Percentiles rank a stretch among this genome's conserved stretches.
Evolutionary conservation across 179 eudicot species (phyloP).

Genomic region (Camellia oleifera): DNA sequence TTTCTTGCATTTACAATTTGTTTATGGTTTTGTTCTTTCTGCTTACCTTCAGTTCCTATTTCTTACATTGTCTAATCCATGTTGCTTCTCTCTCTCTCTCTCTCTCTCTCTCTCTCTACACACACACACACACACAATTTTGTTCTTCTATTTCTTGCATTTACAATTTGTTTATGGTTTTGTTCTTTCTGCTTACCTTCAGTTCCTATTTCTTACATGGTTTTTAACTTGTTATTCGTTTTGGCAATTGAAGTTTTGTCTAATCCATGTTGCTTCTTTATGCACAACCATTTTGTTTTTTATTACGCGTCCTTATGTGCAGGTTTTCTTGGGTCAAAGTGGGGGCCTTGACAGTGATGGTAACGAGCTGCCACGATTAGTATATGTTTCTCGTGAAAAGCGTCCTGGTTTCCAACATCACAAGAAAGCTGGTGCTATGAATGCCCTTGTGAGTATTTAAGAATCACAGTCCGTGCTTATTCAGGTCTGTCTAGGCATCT

Average conservation of each 20-base stretch:
- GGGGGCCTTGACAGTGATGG: conserved; percentile 73
- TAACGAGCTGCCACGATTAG: conserved; percentile 73
- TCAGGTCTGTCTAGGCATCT: neutral
- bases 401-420: conserved; percentile 87
- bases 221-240: neutral
- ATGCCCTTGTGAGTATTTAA: conserved; percentile 55
- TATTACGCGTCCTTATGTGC: conserved; percentile 8
- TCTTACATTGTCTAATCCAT: neutral
- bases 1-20: neutral
- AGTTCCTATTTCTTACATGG: neutral
- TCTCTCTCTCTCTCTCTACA: too few relatives aligned
- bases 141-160: neutral
- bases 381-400: conserved; percentile 84
- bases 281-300: neutral
- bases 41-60: neutral
- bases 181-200: neutral
- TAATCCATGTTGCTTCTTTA: neutral
- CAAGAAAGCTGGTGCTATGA: conserved; percentile 91
- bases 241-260: neutral
- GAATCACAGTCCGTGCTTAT: neutral
- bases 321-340: conserved; percentile 80
- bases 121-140: too few relatives aligned
- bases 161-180: neutral
- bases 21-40: neutral
- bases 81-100: neutral